Base-by-base conservation (phyloP, 2,329 filamentous ascomycete genomes). In the Fusarium napiforme region DNA sequence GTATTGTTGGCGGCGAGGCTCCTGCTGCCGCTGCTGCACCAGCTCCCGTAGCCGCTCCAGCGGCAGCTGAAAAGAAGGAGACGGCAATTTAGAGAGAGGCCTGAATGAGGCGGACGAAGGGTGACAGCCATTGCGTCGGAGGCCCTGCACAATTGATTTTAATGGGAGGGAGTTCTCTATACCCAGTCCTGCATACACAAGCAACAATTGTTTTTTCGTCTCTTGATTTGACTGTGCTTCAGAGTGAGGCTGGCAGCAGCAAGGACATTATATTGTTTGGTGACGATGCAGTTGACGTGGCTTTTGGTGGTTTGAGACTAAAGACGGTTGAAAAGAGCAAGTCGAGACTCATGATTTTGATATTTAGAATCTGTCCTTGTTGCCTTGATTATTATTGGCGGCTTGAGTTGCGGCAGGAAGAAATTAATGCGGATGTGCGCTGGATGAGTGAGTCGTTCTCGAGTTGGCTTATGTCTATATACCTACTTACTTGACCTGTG, bases 1-100 rank as follows among this genome's bases (percentile, higher is more conserved):
- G 87, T 10, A 82, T 88, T 45, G 84, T 81, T 30, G 78, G 77
- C 37, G 76, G 69, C 26, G 73, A 36, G 79, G 81, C 53, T 72
- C 74, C 47, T 34, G 21, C 30, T 32, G 21, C 46, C 16, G 28
- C 46, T 32, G 19, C 39, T 75, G 73, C 58, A 11, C 50, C 67
- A 32, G 67, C 55, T 37, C 60, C 72, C 18, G 56, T 52, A 7
- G 49, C 69, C 23, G 47, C 55, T n/a, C 55, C 69, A 26, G 46
- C 40, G 9, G 49, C 60, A 36, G 53, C 55, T 26, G 76, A 77
- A 34, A 76, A 75, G 64, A 78, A 76, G 66, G 67, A 74, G 55
- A 64, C 67, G 15, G 75, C 62, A 42, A 39, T 49, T 46, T 79
- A 47, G 45, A 47, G 43, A 71, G 75, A 32, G 15, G 19, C 21